phyloP scores from a whole-genome alignment of 345 rosid genomes.

The Diplotaxis tenuifolia region DNA sequence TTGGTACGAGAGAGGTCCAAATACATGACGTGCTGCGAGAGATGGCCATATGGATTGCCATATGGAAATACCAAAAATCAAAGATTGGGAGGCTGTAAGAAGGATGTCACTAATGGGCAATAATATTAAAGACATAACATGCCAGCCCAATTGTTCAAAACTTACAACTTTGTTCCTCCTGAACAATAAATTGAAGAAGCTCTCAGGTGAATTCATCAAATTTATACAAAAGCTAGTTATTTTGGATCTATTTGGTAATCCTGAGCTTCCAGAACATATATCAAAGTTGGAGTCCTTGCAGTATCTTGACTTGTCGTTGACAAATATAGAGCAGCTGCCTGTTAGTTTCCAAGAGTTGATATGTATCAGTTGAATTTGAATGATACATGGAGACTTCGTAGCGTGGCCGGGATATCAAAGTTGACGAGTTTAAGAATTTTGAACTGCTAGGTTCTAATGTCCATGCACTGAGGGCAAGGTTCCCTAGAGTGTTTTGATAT shows the following conservation, averaged over 20 bases:
- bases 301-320: constrained; percentile 21
- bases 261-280: constrained; percentile 10
- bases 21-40: constrained; percentile 46
- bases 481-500: too few relatives aligned
- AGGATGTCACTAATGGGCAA: constrained; percentile 25
- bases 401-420: too few relatives aligned
- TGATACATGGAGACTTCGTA: too few relatives aligned
- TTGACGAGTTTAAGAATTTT: too few relatives aligned
- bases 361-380: too few relatives aligned
- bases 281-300: constrained; percentile 13
- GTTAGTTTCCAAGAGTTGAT: too few relatives aligned
- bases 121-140: not conserved
- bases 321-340: too few relatives aligned
- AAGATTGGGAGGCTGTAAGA: constrained; percentile 13
- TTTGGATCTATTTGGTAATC: constrained; percentile 35
- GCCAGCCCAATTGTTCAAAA: too few relatives aligned
- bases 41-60: constrained; percentile 44
- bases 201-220: constrained; percentile 19
- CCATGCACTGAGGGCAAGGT: too few relatives aligned
- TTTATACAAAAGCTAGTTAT: constrained; percentile 32
- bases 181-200: not conserved
- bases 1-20: not conserved
- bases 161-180: too few relatives aligned
- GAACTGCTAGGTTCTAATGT: too few relatives aligned
- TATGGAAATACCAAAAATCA: constrained; percentile 1